A percentile compares a stretch with the other conserved stretches of the same genome.
Evolutionary conservation across 768 basidiomycete genomes (phyloP).

Genomic region (Tylopilus sp.): DNA sequence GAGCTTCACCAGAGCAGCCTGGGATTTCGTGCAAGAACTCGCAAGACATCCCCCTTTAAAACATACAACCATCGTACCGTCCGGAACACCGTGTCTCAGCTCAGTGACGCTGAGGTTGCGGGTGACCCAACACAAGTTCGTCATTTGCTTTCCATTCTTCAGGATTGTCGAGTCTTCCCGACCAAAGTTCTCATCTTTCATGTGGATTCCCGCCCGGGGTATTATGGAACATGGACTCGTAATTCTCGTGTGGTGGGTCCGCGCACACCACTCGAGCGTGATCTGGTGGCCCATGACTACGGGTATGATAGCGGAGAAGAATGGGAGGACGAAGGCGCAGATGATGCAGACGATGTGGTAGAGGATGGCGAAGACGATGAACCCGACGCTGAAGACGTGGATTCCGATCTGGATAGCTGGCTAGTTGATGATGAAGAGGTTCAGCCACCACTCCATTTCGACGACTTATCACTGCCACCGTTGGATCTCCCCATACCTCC

Average conservation of each 20-base stretch:
- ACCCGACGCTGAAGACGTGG: constrained; percentile 52
- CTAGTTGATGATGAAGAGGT: constrained; percentile 66
- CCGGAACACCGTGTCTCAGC: constrained; percentile 52
- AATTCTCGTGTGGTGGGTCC: constrained; percentile 76
- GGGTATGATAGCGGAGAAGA: constrained; percentile 93
- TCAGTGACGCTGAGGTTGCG: constrained; percentile 75
- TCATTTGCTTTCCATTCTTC: constrained; percentile 55
- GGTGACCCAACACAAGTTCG: constrained; percentile 71
- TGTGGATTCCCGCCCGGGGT: constrained; percentile 86
- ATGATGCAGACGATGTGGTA: constrained; percentile 75
- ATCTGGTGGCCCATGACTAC: constrained; percentile 79
- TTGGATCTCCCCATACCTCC: constrained; percentile 35
- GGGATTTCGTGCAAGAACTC: constrained; percentile 20
- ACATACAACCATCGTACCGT: constrained; percentile 35
- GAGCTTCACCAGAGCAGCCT: constrained; percentile 31
- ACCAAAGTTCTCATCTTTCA: constrained; percentile 83
- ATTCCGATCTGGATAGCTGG: constrained; percentile 38
- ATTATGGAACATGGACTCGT: constrained; percentile 92
- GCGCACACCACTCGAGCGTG: constrained; percentile 77
- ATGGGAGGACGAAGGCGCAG: constrained; percentile 85
- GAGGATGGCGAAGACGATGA: constrained; percentile 61
- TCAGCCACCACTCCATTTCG: constrained; percentile 39
- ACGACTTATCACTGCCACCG: constrained; percentile 33
- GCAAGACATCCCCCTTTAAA: constrained; percentile 24
- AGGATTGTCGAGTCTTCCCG: constrained; percentile 58